Conservation (phyloP, 306 rosid species). For the Datisca glomerata region DNA sequence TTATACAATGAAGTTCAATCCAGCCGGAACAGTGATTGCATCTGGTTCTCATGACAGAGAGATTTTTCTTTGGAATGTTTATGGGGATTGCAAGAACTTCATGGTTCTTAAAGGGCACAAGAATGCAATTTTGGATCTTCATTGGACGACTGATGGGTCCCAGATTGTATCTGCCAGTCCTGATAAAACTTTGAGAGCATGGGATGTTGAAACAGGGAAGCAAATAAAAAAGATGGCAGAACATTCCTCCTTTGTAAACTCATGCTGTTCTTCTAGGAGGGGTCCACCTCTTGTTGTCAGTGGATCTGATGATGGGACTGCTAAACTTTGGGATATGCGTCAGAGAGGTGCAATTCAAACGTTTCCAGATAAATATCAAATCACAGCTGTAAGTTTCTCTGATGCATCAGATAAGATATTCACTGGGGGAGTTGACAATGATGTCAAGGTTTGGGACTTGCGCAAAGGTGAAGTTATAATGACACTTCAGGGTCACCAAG, state of each 20-base stretch:
- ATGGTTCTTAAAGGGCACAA: slow-evolving; percentile 91
- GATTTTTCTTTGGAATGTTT: slow-evolving; percentile 84
- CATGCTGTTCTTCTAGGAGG: slow-evolving; percentile 90
- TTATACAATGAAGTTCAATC: slow-evolving; percentile 87
- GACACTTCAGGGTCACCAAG: slow-evolving; percentile 96
- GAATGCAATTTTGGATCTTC: slow-evolving; percentile 92
- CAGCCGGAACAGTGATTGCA: slow-evolving; percentile 71
- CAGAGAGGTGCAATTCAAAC: slow-evolving; percentile 95
- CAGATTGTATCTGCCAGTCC: slow-evolving; percentile 86
- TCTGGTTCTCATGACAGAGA: slow-evolving; percentile 95
- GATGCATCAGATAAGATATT: slow-evolving; percentile 91
- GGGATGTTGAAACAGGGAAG: slow-evolving; percentile 93
- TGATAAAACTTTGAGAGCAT: slow-evolving; percentile 80
- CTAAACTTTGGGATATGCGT: slow-evolving; percentile 97
- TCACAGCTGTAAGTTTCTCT: slow-evolving; percentile 78
- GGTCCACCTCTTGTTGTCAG: slow-evolving; percentile 90
- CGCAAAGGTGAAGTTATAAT: slow-evolving; percentile 83
- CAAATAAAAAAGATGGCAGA: slow-evolving; percentile 93
- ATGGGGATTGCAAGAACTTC: slow-evolving; percentile 86
- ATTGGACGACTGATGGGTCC: slow-evolving; percentile 88
- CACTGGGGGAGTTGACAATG: slow-evolving; percentile 89
- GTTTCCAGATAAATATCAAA: slow-evolving; percentile 88
- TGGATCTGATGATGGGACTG: slow-evolving; percentile 94
- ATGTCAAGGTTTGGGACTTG: slow-evolving; percentile 88
- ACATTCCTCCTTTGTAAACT: slow-evolving; percentile 80